Base-by-base conservation (phyloP, 805 yeast species). In the Yarrowia sp. region DNA sequence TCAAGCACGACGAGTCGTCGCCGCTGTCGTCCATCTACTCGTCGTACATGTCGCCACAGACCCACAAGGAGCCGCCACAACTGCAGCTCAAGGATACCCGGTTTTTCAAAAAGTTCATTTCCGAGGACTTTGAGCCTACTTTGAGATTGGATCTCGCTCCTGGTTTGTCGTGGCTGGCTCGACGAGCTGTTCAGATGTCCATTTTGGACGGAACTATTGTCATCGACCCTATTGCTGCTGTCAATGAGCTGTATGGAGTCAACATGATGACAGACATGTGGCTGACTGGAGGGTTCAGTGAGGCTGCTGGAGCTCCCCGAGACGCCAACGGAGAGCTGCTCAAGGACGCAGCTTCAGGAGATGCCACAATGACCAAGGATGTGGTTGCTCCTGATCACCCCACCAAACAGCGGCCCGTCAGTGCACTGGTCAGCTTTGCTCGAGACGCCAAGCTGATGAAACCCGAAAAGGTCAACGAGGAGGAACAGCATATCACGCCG, bases 191-290 rank as follows among this genome's bases (percentile, higher is more conserved):
- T 65, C 79, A 92, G 80, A 75, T 80, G 51, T 82, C 86, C 15
- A 80, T 93, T 68, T 82, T 89, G 36, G 97, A 92, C 61, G 96
- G 96, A 3, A 81, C 88, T 48, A 91, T 90, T 6, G 80, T 85
- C 3, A 86, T 93, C 43, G 96, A 92, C 75, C 99, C 99, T 0
- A 83, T 92, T 8, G 84, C 90, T 61, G 92, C 93, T 0, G 81
- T 88, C 44, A 92, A 92, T 71, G 96, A 89, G 74, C 83, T 36
- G 31, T 61, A 48, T 9, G 57, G 65, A 2, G 47, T 61, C 47
- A 48, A 32, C 35, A 28, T 58, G 33, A 58, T 58, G 64, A 58
- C 64, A 9, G 43, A 58, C 42, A 43, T 58, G 50, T 58, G 64
- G 64, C 39, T 58, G 39, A 58, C 43, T 43, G 51, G 51, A 43